Evolutionary conservation across 2,329 filamentous ascomycete species (phyloP), one percentile per base, ranked within the genome.

Genomic region (Aureobasidium melanogenum): DNA sequence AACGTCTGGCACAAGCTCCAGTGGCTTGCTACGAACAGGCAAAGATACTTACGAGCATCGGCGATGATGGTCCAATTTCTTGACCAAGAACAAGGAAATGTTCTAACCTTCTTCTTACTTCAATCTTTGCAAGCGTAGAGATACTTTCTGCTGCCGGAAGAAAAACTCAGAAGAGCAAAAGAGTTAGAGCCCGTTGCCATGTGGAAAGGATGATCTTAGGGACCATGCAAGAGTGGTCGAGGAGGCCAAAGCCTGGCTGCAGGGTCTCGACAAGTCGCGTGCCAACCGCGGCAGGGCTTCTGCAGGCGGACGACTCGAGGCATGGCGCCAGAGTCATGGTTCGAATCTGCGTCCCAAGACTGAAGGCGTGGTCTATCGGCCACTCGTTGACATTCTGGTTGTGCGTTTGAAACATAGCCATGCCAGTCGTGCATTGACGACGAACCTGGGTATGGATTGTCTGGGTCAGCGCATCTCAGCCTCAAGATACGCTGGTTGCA

Each of bases 271-370:
- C 41, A 26, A 28, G 54, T 41, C 54, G 54, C 54, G 52, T 56
- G 52, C 52, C 39, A 44, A 26, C 52, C 24, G 52, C 52, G 52
- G 52, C 52, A 56, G 52, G 52, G 52, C 52, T 56, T 56, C 52
- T 56, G 52, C 52, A 44, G 38, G 26, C n/a, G 39, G 52, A 56
- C 39, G 28, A 34, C 26, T 44, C 41, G 22, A 41, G 54, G 26
- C 17, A 38, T 50, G 41, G 34, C 32, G 36, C 51, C 36, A 24
- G 41, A 38, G 52, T 24, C 52, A 44, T 56, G 52, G n/a, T 56
- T 56, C 26, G 39, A 22, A 55, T 17, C 38, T 26, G 15, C 14
- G 15, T 28, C 44, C 15, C 39, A 56, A 44, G n/a, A 17, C 17
- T 22, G 52, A 1, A 22, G 28, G 22, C 39, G 28, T n/a, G 4